Evolutionary conservation across 2,329 filamentous ascomycete genomes (phyloP).

Genomic region (Fonsecaea pugnacius): DNA sequence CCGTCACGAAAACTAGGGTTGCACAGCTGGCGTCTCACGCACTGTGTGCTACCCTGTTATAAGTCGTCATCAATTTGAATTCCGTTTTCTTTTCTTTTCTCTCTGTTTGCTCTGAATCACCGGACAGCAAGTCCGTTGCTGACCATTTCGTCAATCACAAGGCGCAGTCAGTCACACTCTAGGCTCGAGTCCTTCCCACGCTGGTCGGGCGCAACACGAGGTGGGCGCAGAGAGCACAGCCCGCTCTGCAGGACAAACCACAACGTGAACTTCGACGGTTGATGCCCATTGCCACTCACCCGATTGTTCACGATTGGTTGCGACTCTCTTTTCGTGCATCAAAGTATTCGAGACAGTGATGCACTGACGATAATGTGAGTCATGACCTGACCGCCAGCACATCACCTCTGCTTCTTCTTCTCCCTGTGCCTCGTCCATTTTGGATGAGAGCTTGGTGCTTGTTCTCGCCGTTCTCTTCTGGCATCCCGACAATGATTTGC

Average conservation of each 20-base stretch:
- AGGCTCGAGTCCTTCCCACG: background rate
- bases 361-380: background rate
- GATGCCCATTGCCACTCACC: background rate
- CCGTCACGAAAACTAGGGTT: background rate
- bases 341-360: background rate
- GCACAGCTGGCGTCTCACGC: background rate
- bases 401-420: background rate
- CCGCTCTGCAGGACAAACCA: background rate
- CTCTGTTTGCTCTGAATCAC: background rate
- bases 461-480: background rate
- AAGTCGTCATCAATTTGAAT: background rate
- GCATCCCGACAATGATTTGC: background rate
- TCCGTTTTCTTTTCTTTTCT: background rate
- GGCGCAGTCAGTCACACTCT: background rate
- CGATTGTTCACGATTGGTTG: background rate
- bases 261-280: background rate
- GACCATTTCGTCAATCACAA: background rate
- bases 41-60: background rate
- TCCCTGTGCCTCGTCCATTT: background rate
- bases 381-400: background rate
- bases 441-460: background rate
- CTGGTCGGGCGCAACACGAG: background rate
- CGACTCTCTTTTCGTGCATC: background rate
- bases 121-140: background rate
- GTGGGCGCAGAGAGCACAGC: background rate